These are phyloP conservation scores for Eucalyptus pauciflora DNA, from an alignment of 345 rosid genomes.

Conservation along the genomic window DNA sequence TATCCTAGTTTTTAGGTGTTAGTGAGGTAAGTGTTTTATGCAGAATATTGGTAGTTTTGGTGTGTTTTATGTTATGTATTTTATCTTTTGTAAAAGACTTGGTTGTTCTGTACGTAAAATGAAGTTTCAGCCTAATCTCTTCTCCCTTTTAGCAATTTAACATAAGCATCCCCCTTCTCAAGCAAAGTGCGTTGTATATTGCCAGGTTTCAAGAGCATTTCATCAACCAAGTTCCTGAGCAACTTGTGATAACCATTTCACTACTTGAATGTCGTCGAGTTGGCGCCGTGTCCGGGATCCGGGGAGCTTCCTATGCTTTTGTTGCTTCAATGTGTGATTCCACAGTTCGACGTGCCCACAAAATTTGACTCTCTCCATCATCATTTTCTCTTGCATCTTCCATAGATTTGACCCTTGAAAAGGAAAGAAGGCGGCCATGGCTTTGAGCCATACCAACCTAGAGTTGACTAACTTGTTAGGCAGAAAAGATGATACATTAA, in stretches of 20 bases:
- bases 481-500: rapidly evolving
- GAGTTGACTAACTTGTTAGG: neutral
- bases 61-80: too few species aligned
- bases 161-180: neutral
- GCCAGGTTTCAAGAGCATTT: neutral
- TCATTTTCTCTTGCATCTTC: neutral
- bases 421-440: neutral
- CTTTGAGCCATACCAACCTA: neutral
- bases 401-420: neutral
- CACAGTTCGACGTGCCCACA: neutral
- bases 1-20: too few species aligned
- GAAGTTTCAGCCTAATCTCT: too few species aligned
- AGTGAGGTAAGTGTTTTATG: too few species aligned
- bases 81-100: too few species aligned
- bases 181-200: neutral
- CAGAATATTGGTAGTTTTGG: too few species aligned
- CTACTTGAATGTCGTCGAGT: neutral
- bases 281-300: neutral
- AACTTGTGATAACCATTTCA: neutral
- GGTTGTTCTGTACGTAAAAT: too few species aligned
- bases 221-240: neutral
- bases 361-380: neutral
- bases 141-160: too few species aligned
- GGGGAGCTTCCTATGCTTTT: neutral
- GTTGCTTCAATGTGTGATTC: neutral